These are phyloP conservation scores for Pseudocercospora musae DNA, from an alignment of 2,329 filamentous ascomycete species.

Conservation along the genomic window DNA sequence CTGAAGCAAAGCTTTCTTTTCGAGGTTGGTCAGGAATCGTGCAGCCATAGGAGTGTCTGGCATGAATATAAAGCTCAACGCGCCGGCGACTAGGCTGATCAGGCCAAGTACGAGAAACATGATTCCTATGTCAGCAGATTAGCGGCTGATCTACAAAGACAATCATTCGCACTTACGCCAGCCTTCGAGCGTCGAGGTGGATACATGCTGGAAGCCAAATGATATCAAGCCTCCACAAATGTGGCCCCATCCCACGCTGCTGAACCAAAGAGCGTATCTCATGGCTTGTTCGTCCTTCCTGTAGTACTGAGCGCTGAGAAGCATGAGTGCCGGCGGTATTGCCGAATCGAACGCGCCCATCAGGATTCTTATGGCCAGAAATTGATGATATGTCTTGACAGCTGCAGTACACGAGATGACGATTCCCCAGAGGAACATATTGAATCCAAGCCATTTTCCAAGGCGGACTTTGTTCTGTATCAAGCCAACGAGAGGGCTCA, in stretches of 20 bases:
- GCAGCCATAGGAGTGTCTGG: slow-evolving; percentile 34
- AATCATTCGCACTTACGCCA: slow-evolving; percentile 18
- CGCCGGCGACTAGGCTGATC: slow-evolving; percentile 39
- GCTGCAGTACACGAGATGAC: slow-evolving; percentile 15
- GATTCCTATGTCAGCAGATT: slow-evolving; percentile 13
- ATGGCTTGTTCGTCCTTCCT: slow-evolving; percentile 56
- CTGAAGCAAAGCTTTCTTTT: slow-evolving; percentile 46
- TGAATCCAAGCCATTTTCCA: slow-evolving; percentile 23
- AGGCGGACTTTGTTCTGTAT: slow-evolving; percentile 43
- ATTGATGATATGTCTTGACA: slow-evolving; percentile 23
- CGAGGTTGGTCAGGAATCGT: slow-evolving; percentile 25
- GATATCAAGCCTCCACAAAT: slow-evolving; percentile 56
- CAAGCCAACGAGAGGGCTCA: slow-evolving; percentile 14
- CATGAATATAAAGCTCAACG: slow-evolving; percentile 31
- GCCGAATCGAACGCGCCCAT: slow-evolving; percentile 18
- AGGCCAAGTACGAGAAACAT: slow-evolving; percentile 46
- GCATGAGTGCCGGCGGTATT: slow-evolving; percentile 16
- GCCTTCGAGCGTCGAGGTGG: not conserved
- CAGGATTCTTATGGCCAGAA: slow-evolving; percentile 18
- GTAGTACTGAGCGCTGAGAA: slow-evolving; percentile 27
- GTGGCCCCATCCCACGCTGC: slow-evolving; percentile 57
- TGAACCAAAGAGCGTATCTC: slow-evolving; percentile 63
- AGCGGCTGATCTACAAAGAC: not conserved
- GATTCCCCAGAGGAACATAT: slow-evolving; percentile 17
- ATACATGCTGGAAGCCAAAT: slow-evolving; percentile 53